Base-by-base conservation (phyloP, 805 yeast genomes). In the Saturnispora ahearnii region DNA sequence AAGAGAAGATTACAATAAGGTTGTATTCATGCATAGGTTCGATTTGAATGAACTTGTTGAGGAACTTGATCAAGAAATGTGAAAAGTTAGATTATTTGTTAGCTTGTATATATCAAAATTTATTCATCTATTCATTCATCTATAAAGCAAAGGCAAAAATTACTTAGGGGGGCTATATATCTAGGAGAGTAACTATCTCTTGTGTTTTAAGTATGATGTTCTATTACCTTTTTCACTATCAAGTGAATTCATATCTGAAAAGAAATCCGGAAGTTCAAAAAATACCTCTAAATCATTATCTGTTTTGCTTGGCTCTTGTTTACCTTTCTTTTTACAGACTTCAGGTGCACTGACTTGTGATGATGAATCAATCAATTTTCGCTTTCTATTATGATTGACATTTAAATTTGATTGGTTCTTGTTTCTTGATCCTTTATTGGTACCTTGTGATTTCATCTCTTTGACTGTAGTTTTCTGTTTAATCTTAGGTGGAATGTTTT, bases 21-120 rank as follows among this genome's bases (percentile, higher is more conserved):
- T 74, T 5, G 81, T 79, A 57, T 78, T 81, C 59, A 83, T 84
- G 84, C 91, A 85, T 64, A 72, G 78, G 49, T 73, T 85, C 50
- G 68, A 79, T 49, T 72, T 73, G 42, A 76, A 74, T 4, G 81
- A 80, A 51, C 61, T 84, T 4, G 55, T 72, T 12, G 79, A 76
- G 21, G 84, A 77, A 55, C 68, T 83, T 26, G 61, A 59, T 30
- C 71, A 71, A 54, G 64, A 65, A 41, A 34, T 66, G 50, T 65
- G 48, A 51, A 6, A 9, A 3, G 3, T 29, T 26, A n/a, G 3
- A 6, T 2, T 11, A 38, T 38, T 11, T 13, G 26, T 9, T 36
- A 5, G 15, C n/a, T 18, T 21, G 3, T 12, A 37, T 18, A 9
- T 18, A 8, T 37, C 22, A 18, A 6, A 12, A 37, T 18, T 22